These are phyloP conservation scores for Globisporangium paddicum DNA, from an alignment of 352 stramenopile species.

Conservation along the genomic window DNA sequence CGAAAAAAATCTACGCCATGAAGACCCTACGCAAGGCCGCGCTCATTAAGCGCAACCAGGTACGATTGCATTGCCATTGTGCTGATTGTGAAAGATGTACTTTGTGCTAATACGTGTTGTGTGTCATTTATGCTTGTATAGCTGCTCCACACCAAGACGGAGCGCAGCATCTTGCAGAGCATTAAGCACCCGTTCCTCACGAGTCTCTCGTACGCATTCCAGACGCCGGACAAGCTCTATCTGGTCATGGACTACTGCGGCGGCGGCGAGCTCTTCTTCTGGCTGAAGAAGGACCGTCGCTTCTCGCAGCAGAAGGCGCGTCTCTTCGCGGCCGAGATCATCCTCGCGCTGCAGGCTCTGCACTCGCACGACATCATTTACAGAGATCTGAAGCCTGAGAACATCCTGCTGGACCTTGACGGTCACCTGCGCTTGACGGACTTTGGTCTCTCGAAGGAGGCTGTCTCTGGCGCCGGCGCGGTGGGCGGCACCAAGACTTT, in stretches of 20 bases:
- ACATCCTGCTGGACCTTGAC: conserved; percentile 92
- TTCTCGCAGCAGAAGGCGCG: conserved; percentile 92
- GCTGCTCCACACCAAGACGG: conserved; percentile 92
- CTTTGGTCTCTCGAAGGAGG: conserved; percentile 94
- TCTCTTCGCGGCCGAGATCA: conserved; percentile 93
- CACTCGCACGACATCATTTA: conserved; percentile 96
- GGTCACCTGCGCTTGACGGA: conserved; percentile 94
- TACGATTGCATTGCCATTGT: conserved; percentile 1
- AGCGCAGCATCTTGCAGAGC: conserved; percentile 91
- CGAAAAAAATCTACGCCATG: conserved; percentile 93
- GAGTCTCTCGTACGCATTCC: conserved; percentile 84
- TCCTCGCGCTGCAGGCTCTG: conserved; percentile 89
- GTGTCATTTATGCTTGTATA: background rate
- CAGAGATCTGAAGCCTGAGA: conserved; percentile 96
- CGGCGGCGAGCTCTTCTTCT: conserved; percentile 94
- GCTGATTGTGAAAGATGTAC: background rate
- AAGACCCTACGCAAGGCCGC: conserved; percentile 93
- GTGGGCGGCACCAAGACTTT: conserved; percentile 88
- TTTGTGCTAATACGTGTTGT: background rate
- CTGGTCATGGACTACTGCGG: conserved; percentile 94
- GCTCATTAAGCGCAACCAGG: conserved; percentile 92
- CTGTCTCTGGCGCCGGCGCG: conserved; percentile 77
- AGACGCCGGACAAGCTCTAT: conserved; percentile 92
- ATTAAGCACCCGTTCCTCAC: conserved; percentile 92
- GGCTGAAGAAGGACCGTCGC: conserved; percentile 91